These are phyloP conservation scores for Hordeum vulgare DNA, from an alignment of 176 grass and related monocot genomes.

Conservation along the genomic window MorexV3_pseudomolecules_assembly NC_058520.1:454533998-454534497, in stretches of 20 bases:
- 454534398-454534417: slow-evolving; percentile 85
- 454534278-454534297: slow-evolving; percentile 63
- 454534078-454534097: background rate
- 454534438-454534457: slow-evolving; percentile 88
- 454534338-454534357: slow-evolving; percentile 50
- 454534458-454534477: slow-evolving; percentile 72
- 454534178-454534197: slow-evolving; percentile 44
- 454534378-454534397: slow-evolving; percentile 77
- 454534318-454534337: slow-evolving; percentile 50
- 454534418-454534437: slow-evolving; percentile 95
- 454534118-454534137: slow-evolving; percentile 13
- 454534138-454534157: slow-evolving; percentile 22
- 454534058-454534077: background rate
- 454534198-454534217: slow-evolving; percentile 59
- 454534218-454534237: slow-evolving; percentile 80
- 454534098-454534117: slow-evolving; percentile 6
- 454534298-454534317: slow-evolving; percentile 69
- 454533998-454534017: background rate
- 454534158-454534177: slow-evolving; percentile 42
- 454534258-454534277: slow-evolving; percentile 75
- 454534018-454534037: background rate
- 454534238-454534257: slow-evolving; percentile 95
- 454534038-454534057: background rate
- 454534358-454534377: slow-evolving; percentile 69
- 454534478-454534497: slow-evolving; percentile 61